phyloP scores from a whole-genome alignment of 2,329 filamentous ascomycete genomes.

The Colletotrichum higginsianum region DNA sequence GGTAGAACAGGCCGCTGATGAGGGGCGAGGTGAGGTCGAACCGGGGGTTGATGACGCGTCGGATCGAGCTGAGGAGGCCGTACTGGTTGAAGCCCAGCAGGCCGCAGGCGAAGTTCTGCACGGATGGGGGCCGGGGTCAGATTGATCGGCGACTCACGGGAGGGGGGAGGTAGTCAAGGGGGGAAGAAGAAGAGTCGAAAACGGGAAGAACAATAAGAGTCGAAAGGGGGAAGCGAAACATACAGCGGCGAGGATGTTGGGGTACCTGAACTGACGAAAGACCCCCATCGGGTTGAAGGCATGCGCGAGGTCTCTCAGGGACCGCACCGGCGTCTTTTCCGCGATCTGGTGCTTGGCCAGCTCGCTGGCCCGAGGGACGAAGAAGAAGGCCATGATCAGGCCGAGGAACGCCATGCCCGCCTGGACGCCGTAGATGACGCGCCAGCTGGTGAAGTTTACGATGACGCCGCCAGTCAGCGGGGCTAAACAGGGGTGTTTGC shows the following conservation, averaged over 20 bases:
- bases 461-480: conserved; percentile 71
- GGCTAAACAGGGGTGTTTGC: neutral
- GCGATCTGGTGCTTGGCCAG: conserved; percentile 65
- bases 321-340: conserved; percentile 57
- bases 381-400: conserved; percentile 67
- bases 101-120: conserved; percentile 38
- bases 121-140: no score
- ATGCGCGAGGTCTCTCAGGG: neutral
- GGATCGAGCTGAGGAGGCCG: conserved; percentile 76
- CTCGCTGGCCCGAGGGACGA: conserved; percentile 79
- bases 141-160: no score
- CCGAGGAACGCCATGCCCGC: conserved; percentile 72
- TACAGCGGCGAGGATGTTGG: conserved; percentile 72
- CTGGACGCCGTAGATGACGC: conserved; percentile 80
- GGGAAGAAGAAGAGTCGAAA: no score
- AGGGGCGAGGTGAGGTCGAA: conserved; percentile 75
- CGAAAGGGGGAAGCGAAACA: conserved; percentile 46
- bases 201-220: fast-evolving
- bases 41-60: conserved; percentile 79
- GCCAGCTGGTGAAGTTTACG: conserved; percentile 77
- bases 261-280: conserved; percentile 75
- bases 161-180: no score
- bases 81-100: conserved; percentile 81
- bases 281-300: conserved; percentile 79
- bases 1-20: conserved; percentile 78